A percentile compares a stretch with the other conserved stretches of the same genome.
Evolutionary conservation across 169 alveolate species (phyloP).

Genomic region (Pseudocohnilembus persalinus): DNA sequence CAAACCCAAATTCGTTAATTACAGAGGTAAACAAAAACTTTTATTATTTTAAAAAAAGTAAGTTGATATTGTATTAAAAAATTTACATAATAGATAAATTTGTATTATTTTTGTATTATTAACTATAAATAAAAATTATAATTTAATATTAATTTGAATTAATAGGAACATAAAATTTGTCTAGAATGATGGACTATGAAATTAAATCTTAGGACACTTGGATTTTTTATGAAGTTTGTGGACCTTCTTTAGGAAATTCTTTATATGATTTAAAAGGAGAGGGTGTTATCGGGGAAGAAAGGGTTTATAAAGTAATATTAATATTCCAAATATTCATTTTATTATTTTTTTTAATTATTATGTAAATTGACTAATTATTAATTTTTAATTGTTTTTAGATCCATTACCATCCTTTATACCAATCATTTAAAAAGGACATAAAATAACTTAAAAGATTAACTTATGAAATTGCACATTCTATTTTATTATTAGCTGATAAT

Average conservation of each 20-base stretch:
- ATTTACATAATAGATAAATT: no score
- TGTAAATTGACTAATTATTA: conserved; percentile 4
- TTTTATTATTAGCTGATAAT: conserved; percentile 25
- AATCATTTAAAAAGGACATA: conserved; percentile 29
- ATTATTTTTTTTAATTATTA: neutral
- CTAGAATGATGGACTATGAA: conserved; percentile 32
- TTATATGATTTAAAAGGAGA: conserved; percentile 42
- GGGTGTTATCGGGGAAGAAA: conserved; percentile 14
- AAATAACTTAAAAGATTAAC: conserved; percentile 27
- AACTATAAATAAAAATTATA: no score
- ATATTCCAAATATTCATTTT: neutral
- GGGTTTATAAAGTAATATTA: conserved; percentile 10
- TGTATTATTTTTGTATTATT: no score
- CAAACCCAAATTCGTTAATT: conserved; percentile 8
- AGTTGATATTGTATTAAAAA: no score
- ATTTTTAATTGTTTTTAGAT: conserved; percentile 17
- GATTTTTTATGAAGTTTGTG: conserved; percentile 45
- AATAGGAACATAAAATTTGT: conserved; percentile 30
- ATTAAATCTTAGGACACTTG: conserved; percentile 40
- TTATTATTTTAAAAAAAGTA: neutral
- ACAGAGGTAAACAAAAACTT: neutral
- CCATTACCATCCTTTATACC: conserved; percentile 19
- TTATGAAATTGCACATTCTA: conserved; percentile 30
- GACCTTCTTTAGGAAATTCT: conserved; percentile 35
- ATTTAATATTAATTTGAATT: neutral